Evolutionary conservation across 2,329 filamentous ascomycete genomes (phyloP), one percentile per base, ranked within the genome.

Genomic region (Clarireedia paspali): DNA sequence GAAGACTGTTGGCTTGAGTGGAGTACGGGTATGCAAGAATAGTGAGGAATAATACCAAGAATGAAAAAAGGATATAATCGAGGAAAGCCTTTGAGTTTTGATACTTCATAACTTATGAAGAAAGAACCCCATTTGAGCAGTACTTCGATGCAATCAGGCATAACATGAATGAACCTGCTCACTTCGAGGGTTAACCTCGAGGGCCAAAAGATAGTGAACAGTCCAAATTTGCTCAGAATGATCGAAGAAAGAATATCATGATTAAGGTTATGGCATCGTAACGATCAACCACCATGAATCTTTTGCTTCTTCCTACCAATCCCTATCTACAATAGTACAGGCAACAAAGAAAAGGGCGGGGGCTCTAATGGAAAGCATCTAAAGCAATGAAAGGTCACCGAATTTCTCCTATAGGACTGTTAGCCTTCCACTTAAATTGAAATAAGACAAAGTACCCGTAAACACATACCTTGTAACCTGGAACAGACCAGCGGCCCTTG

Each of bases 401-500:
- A 97, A 99, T 83, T 91, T 95, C 84, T 99, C 94, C 92, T 97
- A 69, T 65, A 69, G 47, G 48, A 64, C 59, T 62, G 56, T 72
- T 86, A 73, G 87, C 79, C 59, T 48, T n/a, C 30, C 30, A 12
- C 9, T 12, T 9, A 12, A 34, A 34, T 4, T 14, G 10, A 4
- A 4, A 34, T 34, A 34, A 12, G 12, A 14, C 10, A 34, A 30
- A 34, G 9, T 34, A 12, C 30, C 27, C 10, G 30, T 53, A 42
- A 15, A 60, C 50, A 75, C 86, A 68, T 79, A 92, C 92, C 90
- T 96, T 96, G 88, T 99, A 99, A 73, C 94, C 94, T 63, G 94
- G 91, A 71, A 96, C 91, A 79, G 86, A 83, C 94, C 94, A 99
- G 84, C 91, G 89, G 74, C 92, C 92, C 87, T 95, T 96, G 75